Evolutionary conservation across 1,139 yeast genomes (phyloP).

Genomic region (Debaryomyces subglobosus): DNA sequence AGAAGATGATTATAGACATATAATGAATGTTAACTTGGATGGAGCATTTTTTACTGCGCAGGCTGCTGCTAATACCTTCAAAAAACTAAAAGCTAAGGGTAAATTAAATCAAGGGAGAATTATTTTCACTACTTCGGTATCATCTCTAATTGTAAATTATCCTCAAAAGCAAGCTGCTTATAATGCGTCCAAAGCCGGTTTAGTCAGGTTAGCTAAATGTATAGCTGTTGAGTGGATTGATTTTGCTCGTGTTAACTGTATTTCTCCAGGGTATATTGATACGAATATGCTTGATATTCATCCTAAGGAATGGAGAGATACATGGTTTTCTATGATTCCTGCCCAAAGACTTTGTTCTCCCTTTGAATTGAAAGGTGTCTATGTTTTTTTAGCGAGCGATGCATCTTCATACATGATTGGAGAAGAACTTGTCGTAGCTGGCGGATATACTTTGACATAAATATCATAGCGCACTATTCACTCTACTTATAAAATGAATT

Average conservation of each 20-base stretch:
- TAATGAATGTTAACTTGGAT: constrained; percentile 22
- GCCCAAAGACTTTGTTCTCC: constrained; percentile 23
- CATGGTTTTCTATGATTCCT: constrained; percentile 23
- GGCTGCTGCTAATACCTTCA: constrained; percentile 30
- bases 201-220: constrained; percentile 45
- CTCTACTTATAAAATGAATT: too few relatives aligned
- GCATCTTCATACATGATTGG: neutral
- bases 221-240: constrained; percentile 39
- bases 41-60: constrained; percentile 32
- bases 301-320: constrained; percentile 20
- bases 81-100: constrained; percentile 22
- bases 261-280: constrained; percentile 18
- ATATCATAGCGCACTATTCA: too few relatives aligned
- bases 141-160: constrained; percentile 49
- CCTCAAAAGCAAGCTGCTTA: constrained; percentile 54
- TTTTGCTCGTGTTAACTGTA: constrained; percentile 18
- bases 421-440: neutral
- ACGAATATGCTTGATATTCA: constrained; percentile 32
- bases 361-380: constrained; percentile 25
- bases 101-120: constrained; percentile 45
- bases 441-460: neutral
- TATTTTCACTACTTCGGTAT: constrained; percentile 58
- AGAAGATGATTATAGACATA: constrained; percentile 16
- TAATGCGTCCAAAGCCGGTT: constrained; percentile 54
- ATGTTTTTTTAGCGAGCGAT: constrained; percentile 20